Base-by-base conservation (phyloP, 2,329 filamentous ascomycete species). In the Teratosphaeria zuluensis region DNA sequence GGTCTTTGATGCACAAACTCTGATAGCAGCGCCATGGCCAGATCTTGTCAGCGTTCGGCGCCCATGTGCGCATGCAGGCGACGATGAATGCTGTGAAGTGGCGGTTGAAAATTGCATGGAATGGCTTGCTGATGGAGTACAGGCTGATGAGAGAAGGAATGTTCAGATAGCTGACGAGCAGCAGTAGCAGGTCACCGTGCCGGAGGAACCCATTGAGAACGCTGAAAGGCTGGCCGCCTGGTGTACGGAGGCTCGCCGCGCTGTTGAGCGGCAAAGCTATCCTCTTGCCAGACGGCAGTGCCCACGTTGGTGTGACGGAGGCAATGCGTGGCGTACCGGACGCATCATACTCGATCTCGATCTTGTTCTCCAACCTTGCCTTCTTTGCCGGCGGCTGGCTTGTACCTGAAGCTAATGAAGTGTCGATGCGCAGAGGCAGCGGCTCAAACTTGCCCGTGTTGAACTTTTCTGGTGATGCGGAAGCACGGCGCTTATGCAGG, bases 21-120 rank as follows among this genome's bases (percentile, higher is more conserved):
- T 72, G 72, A 72, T 87, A 90, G 54, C 83, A 77, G 7, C 76
- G 75, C 76, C 83, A 88, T 19, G 79, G 78, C 70, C 87, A 91
- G 60, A 85, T 76, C 16, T 69, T 69, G 1, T 79, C 76, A 0
- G 85, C 80, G 32, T 81, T 75, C 0, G 83, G 81, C 1, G 82
- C 82, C 65, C 80, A 79, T 57, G 75, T 67, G 1, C 71, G 70
- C 1, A 84, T 80, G 73, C 83, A 83, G 19, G 77, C 72, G 46
- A 80, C 74, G 56, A 90, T 77, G 59, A 82, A 80, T 42, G 81
- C 81, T 8, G 79, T 79, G 68, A 85, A 79, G 64, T 85, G 77
- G 56, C 76, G 74, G 68, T 86, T 81, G 66, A 89, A 71, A 31
- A 84, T 76, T 54, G 74, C 70, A 67, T 90, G 81, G 68, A 89